Evolutionary conservation across 176 grass and related monocot species (phyloP).

Genomic region (Canna indica): DNA sequence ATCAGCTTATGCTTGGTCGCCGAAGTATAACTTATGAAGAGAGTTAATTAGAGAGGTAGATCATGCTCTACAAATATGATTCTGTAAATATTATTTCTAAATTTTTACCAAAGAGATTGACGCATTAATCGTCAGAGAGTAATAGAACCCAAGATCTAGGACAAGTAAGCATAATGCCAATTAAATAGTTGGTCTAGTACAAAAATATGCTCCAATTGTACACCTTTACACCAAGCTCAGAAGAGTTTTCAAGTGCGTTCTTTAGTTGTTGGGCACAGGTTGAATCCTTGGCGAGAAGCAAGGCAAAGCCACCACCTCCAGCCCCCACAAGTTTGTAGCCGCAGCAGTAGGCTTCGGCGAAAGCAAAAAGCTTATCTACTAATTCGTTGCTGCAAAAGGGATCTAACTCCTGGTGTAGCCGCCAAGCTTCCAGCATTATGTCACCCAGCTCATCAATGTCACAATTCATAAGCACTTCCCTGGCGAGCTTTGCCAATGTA

Average conservation of each 20-base stretch:
- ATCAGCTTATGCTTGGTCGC: no score
- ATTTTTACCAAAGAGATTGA: no score
- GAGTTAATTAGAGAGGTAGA: no score
- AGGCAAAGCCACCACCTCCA: conserved; percentile 67
- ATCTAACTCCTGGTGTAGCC: conserved; percentile 74
- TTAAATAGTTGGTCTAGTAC: not conserved
- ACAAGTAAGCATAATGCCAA: not conserved
- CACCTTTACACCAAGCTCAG: conserved; percentile 47
- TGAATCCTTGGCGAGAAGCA: conserved; percentile 52
- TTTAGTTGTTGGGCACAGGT: conserved; percentile 31
- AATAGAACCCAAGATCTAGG: no score
- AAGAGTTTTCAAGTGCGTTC: conserved; percentile 23
- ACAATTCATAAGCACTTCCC: conserved; percentile 70
- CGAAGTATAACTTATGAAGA: no score
- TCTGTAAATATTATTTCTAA: no score
- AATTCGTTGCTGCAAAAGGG: conserved; percentile 80
- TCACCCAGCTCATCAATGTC: conserved; percentile 54
- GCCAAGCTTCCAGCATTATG: conserved; percentile 86
- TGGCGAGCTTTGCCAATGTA: conserved; percentile 51
- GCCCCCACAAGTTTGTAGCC: conserved; percentile 93
- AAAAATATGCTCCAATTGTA: conserved; percentile 53
- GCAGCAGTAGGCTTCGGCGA: conserved; percentile 60
- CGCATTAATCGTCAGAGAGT: no score
- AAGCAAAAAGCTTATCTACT: conserved; percentile 71
- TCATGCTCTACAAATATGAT: no score